A percentile compares a stretch with the other conserved stretches of the same genome.
Evolutionary conservation across 139 green algal genomes (phyloP).

Genomic region (Picochlorum sp.): DNA sequence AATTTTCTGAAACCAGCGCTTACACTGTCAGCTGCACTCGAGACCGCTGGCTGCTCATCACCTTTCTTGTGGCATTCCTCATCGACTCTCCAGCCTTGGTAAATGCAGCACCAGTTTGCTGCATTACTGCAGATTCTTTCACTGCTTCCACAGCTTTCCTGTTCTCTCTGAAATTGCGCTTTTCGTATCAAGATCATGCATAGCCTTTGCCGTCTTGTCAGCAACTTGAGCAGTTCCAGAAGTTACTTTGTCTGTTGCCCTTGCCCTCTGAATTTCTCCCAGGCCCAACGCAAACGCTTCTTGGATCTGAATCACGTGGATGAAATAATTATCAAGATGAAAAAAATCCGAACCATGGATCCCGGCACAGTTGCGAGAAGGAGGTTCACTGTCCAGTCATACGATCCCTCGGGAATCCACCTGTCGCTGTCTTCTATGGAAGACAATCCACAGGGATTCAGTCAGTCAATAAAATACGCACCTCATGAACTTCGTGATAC

Average conservation of each 20-base stretch:
- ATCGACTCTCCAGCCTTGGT: conserved; percentile 10
- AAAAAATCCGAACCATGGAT: not conserved
- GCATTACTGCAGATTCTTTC: not conserved
- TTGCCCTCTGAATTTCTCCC: conserved; percentile 26
- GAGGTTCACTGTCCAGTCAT: not conserved
- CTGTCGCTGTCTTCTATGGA: no score
- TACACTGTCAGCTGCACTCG: conserved; percentile 38
- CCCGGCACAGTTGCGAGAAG: no score
- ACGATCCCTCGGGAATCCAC: not conserved
- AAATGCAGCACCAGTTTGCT: conserved; percentile 10
- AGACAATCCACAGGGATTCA: no score
- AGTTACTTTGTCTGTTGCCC: conserved; percentile 32
- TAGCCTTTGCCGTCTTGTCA: not conserved
- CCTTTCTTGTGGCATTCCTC: conserved; percentile 1
- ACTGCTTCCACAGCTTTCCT: conserved; percentile 8
- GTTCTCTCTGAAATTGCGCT: conserved; percentile 4
- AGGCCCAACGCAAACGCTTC: conserved; percentile 50
- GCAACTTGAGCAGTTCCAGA: not conserved
- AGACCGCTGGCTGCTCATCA: conserved; percentile 47
- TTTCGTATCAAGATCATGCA: conserved; percentile 12
- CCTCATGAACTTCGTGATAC: conserved; percentile 12
- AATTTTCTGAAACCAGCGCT: not conserved
- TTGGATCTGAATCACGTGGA: conserved; percentile 27
- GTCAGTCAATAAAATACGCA: not conserved
- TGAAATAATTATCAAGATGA: not conserved